Evolutionary conservation across 495 filamentous ascomycete species (phyloP), one percentile per base, ranked within the genome.

Genomic region (Aspergillus bridgeri): DNA sequence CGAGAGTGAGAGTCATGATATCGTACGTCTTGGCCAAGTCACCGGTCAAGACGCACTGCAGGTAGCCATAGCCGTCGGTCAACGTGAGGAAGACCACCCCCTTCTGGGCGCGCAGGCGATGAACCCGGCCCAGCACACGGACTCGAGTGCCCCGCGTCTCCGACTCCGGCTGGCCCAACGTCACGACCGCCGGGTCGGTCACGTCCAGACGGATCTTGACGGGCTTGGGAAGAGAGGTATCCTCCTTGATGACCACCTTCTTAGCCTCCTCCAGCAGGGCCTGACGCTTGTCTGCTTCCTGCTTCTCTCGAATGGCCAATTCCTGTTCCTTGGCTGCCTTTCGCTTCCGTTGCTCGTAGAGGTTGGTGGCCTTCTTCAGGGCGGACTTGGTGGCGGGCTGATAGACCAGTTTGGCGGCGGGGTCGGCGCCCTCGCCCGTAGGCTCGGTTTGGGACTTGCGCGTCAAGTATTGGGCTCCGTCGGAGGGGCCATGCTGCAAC

Each of bases 11-110:
- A 19, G 88, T 90, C 63, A 96, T 73, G 51, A 90, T 89, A 72
- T 98, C 92, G 78, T 96, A 95, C 24, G 90, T 94, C 79, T 91
- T 94, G 62, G 90, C 87, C 63, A 99, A 77, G 47, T 88, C 81
- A 25, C 91, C 91, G 1, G 89, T 83, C 61, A 99, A 70, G 60
- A 98, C 81, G 61, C 91, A 95, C 79, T 97, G 93, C 58, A 99
- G 76, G 63, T 87, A 86, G 21, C 93, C 93, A 63, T 93, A 93
- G 42, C 94, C 94, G 65, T 97, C 94, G 65, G 86, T 77, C 38
- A 98, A 77, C 11, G 87, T 93, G 61, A 98, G 75, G 74, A 98
- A 98, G 45, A 91, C 85, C 45, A 90, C 82, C 60, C 89, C 87
- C 78, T 95, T 96, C 75, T 98, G 94, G 48, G 79, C 77, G 49